phyloP scores from a whole-genome alignment of 257 asterid genomes.

The Scutellaria minor region DNA sequence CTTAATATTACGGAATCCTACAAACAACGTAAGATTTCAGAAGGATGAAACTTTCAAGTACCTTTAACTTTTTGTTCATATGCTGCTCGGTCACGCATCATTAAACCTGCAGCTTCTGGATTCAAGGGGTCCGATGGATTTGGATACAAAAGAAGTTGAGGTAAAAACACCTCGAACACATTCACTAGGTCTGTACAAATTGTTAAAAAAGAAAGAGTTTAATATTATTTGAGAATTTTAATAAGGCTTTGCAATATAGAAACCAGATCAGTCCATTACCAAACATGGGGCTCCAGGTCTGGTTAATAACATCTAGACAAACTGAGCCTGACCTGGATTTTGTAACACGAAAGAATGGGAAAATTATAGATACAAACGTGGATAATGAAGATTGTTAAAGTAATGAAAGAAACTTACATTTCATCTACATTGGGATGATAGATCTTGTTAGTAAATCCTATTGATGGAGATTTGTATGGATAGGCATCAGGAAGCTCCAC shows the following conservation, averaged over 20 bases:
- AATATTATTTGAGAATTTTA: slow-evolving; percentile 6
- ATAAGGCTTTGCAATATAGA: slow-evolving; percentile 13
- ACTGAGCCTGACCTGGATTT: slow-evolving; percentile 93
- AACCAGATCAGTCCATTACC: slow-evolving; percentile 54
- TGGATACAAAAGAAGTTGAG: slow-evolving; percentile 93
- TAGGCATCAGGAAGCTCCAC: slow-evolving; percentile 99
- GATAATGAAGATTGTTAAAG: not conserved
- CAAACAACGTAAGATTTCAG: slow-evolving; percentile 15
- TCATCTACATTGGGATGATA: slow-evolving; percentile 99
- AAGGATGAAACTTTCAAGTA: slow-evolving; percentile 34
- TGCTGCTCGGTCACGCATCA: slow-evolving; percentile 89
- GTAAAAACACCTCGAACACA: slow-evolving; percentile 94
- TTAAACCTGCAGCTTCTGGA: slow-evolving; percentile 93
- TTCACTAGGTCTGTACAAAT: slow-evolving; percentile 74
- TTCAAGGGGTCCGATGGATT: slow-evolving; percentile 97
- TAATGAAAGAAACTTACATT: slow-evolving; percentile 54
- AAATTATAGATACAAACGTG: not conserved
- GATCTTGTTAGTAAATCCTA: slow-evolving; percentile 89
- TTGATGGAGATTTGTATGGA: slow-evolving; percentile 97
- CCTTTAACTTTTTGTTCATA: slow-evolving; percentile 93
- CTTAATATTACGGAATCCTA: not conserved
- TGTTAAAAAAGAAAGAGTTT: not conserved
- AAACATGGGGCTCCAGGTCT: slow-evolving; percentile 99
- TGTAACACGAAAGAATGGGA: slow-evolving; percentile 13
- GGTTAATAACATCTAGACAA: slow-evolving; percentile 95